Percentiles rank a stretch among this genome's conserved stretches.
These are phyloP conservation scores for Saturnispora silvae DNA, from an alignment of 805 yeast species.

Conservation along the genomic window DNA sequence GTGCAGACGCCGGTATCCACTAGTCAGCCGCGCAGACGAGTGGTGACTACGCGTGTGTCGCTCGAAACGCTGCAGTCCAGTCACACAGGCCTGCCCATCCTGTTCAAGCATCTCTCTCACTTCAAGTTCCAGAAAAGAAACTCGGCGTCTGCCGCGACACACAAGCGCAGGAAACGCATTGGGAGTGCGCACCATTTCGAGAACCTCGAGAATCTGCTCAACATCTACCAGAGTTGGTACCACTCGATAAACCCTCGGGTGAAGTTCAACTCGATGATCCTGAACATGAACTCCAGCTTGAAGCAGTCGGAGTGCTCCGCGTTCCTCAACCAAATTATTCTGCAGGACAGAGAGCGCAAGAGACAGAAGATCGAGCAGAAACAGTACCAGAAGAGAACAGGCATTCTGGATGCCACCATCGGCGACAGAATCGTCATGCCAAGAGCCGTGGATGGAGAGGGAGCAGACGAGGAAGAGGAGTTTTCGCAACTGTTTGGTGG, in stretches of 20 bases:
- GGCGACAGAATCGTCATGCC: no score
- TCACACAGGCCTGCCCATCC: constrained; percentile 42
- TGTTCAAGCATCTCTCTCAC: constrained; percentile 30
- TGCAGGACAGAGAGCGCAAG: constrained; percentile 2
- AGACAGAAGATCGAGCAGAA: constrained; percentile 1
- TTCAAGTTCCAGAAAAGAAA: constrained; percentile 23
- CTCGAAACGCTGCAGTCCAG: constrained; percentile 39
- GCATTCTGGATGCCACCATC: no score
- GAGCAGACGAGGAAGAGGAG: constrained; percentile 7
- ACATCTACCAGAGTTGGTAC: constrained; percentile 64
- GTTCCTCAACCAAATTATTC: constrained; percentile 1
- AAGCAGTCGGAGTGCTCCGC: constrained; percentile 29
- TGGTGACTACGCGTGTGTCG: constrained; percentile 34
- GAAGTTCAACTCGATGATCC: constrained; percentile 58
- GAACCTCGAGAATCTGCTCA: constrained; percentile 39
- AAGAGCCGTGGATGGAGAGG: no score
- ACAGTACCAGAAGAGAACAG: no score
- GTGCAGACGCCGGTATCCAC: no score
- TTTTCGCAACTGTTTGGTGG: constrained; percentile 13
- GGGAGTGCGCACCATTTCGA: constrained; percentile 35
- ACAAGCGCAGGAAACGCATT: constrained; percentile 7
- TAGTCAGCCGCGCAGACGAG: constrained; percentile 19
- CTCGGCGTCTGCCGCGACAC: no score
- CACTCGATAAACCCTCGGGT: constrained; percentile 73
- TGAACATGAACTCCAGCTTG: constrained; percentile 41